These are phyloP conservation scores for Protomyces inouyei DNA, from an alignment of 1,139 yeast species.

Conservation along the genomic window DNA sequence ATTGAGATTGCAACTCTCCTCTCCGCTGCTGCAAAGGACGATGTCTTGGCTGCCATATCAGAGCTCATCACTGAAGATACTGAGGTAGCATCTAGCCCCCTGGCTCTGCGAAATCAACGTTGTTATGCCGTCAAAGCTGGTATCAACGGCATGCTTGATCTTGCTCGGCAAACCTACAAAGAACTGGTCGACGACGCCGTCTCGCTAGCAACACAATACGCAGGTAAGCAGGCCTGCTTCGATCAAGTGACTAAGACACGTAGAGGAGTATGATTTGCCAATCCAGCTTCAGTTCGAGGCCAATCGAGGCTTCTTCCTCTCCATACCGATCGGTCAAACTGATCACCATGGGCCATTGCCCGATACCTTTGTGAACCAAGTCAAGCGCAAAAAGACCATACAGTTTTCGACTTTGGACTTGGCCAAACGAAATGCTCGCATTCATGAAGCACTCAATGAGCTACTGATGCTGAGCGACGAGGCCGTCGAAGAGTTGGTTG, in stretches of 20 bases:
- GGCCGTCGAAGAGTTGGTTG: constrained; percentile 40
- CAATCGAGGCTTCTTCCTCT: constrained; percentile 44
- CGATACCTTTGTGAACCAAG: constrained; percentile 40
- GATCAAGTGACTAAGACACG: constrained; percentile 13
- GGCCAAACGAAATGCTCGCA: constrained; percentile 44
- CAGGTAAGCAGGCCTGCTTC: not conserved
- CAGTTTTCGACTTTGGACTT: constrained; percentile 47
- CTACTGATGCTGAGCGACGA: constrained; percentile 45
- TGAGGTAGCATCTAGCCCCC: constrained; percentile 42
- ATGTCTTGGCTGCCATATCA: constrained; percentile 38
- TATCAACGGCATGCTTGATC: constrained; percentile 47
- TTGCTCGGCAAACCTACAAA: constrained; percentile 45
- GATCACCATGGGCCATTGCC: constrained; percentile 36
- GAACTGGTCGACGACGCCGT: constrained; percentile 42
- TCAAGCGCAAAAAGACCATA: constrained; percentile 37
- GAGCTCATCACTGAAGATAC: constrained; percentile 44
- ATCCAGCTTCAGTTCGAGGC: constrained; percentile 41
- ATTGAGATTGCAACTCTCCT: constrained; percentile 40
- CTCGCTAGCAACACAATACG: constrained; percentile 31
- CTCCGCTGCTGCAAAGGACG: constrained; percentile 35
- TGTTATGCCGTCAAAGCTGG: constrained; percentile 41
- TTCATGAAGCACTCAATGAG: constrained; percentile 44
- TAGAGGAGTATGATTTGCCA: constrained; percentile 34
- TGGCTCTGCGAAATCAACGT: constrained; percentile 46
- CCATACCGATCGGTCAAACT: constrained; percentile 32